Conservation (phyloP, 495 filamentous ascomycete genomes). For the Hyaloscypha finlandica region DNA sequence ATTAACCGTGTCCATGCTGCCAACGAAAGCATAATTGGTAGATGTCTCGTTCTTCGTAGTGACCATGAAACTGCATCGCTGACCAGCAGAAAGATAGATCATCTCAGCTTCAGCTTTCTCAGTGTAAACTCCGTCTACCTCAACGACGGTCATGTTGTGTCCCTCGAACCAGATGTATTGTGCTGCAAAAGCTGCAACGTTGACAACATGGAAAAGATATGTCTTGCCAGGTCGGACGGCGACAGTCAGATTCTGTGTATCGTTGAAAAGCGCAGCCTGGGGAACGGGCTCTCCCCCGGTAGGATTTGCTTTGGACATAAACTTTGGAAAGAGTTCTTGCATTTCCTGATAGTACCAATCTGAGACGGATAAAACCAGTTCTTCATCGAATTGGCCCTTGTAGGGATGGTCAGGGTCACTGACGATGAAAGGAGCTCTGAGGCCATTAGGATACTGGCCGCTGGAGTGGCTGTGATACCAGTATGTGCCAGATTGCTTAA, state of each 20-base stretch:
- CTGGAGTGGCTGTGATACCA: slow-evolving; percentile 24
- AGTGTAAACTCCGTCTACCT: slow-evolving; percentile 54
- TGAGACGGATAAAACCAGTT: slow-evolving; percentile 59
- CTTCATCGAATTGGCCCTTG: slow-evolving; percentile 58
- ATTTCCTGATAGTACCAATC: slow-evolving; percentile 59
- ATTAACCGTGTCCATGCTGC: slow-evolving; percentile 53
- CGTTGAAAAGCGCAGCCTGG: slow-evolving; percentile 69
- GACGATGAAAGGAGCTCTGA: slow-evolving; percentile 70
- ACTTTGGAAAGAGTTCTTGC: slow-evolving; percentile 51
- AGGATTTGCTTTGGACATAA: slow-evolving; percentile 58
- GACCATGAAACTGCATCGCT: slow-evolving; percentile 45
- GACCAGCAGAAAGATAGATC: slow-evolving; percentile 50
- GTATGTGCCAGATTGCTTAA: slow-evolving; percentile 20
- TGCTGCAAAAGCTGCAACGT: slow-evolving; percentile 62
- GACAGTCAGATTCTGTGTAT: slow-evolving; percentile 55
- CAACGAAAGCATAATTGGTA: slow-evolving; percentile 12
- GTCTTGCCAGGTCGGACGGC: slow-evolving; percentile 67
- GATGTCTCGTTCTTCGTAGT: slow-evolving; percentile 43
- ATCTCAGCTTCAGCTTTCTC: slow-evolving; percentile 53
- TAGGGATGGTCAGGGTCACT: slow-evolving; percentile 59
- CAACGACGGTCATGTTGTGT: slow-evolving; percentile 59
- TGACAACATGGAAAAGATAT: slow-evolving; percentile 75
- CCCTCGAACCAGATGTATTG: slow-evolving; percentile 72
- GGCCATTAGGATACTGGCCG: slow-evolving; percentile 28
- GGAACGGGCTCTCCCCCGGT: slow-evolving; percentile 67